phyloP scores from a whole-genome alignment of 805 yeast genomes.

The Scheffersomyces coipomensis region DNA sequence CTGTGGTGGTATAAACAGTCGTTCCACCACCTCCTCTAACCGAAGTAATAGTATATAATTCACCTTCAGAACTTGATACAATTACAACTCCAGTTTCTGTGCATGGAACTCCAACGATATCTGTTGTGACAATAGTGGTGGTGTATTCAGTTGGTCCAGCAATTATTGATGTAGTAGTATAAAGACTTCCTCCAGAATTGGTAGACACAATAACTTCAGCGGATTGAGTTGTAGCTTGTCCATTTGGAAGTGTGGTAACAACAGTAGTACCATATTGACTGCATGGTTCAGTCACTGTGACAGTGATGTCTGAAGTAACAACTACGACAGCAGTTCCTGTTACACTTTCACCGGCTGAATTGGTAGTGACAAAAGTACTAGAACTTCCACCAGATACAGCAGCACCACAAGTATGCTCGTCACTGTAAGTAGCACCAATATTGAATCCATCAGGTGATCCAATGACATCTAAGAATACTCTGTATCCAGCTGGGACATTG shows the following conservation, averaged over 20 bases:
- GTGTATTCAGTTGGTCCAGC: too few species aligned
- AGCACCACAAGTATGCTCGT: not conserved
- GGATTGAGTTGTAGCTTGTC: too few species aligned
- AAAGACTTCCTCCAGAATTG: too few species aligned
- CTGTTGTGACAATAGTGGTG: too few species aligned
- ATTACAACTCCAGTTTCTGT: conserved; percentile 1
- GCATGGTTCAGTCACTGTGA: too few species aligned
- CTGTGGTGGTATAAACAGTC: conserved; percentile 9
- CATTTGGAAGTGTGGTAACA: too few species aligned
- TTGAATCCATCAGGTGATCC: not conserved
- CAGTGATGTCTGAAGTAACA: not conserved
- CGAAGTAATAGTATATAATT: not conserved
- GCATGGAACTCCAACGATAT: too few species aligned
- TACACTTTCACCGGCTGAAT: too few species aligned
- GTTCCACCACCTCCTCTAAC: not conserved
- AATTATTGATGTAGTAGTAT: too few species aligned
- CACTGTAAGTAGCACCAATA: not conserved
- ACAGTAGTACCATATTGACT: too few species aligned
- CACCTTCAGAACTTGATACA: not conserved
- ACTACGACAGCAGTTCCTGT: not conserved
- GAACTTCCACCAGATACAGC: not conserved
- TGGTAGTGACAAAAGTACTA: too few species aligned
- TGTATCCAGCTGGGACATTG: conserved; percentile 18
- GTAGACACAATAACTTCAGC: too few species aligned
- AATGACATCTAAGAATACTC: conserved; percentile 9